Evolutionary conservation across 2,329 filamentous ascomycete species (phyloP), one percentile per base, ranked within the genome.

Genomic region (Chaetothyriales sp.): DNA sequence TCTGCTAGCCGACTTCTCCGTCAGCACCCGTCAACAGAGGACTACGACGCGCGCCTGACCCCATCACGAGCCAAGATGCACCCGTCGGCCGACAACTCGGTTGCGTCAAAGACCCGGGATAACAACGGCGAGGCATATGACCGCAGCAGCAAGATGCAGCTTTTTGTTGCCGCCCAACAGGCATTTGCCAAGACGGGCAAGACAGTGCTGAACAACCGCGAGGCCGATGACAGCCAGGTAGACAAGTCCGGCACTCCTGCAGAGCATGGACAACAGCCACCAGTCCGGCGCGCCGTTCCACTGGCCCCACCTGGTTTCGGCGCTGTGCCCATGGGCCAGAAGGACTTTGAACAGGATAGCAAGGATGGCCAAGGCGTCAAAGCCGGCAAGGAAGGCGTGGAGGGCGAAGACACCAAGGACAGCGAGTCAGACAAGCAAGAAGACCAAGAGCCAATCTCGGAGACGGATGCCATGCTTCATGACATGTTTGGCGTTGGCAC

Each of bases 151-250:
- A 54, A 55, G 47, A 60, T 60, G 57, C 55, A 60, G 43, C 54
- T 51, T 32, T 60, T 57, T 49, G 55, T 59, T 8, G 54, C 53
- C n/a, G 52, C 49, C 22, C 56, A 58, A 43, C 54, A 56, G 49
- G 56, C 50, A n/a, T 45, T 55, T 26, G 52, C 56, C 43, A 60
- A 54, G 51, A 56, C 51, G 39, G 57, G 55, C 26, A 59, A 58
- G 48, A 60, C 56, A 7, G 58, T 59, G 36, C 46, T 60, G 22
- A 53, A 55, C 25, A 59, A 56, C 43, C 58, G 57, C 20, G 53
- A 58, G 20, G 49, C 44, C 25, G 51, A 39, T 15, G 32, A 39
- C 10, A 15, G 32, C 32, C 32, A 39, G 10, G 32, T 9, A 15
- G 32, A 15, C 32, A 39, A 39, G 32, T 39, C 32, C 5, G 32